A percentile compares a stretch with the other conserved stretches of the same genome.
phyloP scores from a whole-genome alignment of 805 yeast species.

The Wickerhamiella kazuoi region DNA sequence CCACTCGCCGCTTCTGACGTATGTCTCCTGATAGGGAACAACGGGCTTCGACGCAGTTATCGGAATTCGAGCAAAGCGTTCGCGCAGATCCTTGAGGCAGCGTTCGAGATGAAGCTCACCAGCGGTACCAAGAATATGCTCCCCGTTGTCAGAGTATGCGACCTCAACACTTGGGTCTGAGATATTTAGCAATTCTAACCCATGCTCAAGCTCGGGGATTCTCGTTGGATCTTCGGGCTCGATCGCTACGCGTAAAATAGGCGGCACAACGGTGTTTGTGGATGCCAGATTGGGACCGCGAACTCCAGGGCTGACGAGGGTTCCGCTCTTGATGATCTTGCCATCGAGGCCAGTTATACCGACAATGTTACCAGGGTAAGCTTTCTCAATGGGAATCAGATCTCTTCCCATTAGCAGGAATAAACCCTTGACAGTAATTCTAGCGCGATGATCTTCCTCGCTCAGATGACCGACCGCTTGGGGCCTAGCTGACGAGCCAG shows the following conservation, averaged over 20 bases:
- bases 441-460: slow-evolving; percentile 25
- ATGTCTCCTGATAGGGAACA: slow-evolving; percentile 85
- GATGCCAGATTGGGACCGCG: slow-evolving; percentile 65
- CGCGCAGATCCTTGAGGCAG: slow-evolving; percentile 76
- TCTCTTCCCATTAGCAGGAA: slow-evolving; percentile 88
- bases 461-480: background rate
- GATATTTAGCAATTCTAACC: slow-evolving; percentile 57
- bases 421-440: slow-evolving; percentile 46
- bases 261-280: slow-evolving; percentile 57
- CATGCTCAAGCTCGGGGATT: slow-evolving; percentile 56
- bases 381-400: slow-evolving; percentile 52
- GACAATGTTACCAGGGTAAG: slow-evolving; percentile 89
- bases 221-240: slow-evolving; percentile 82
- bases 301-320: slow-evolving; percentile 41
- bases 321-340: slow-evolving; percentile 69
- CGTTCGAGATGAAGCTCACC: slow-evolving; percentile 94
- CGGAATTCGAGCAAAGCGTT: slow-evolving; percentile 82
- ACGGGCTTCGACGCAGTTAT: slow-evolving; percentile 78
- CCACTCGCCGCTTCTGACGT: slow-evolving; percentile 34
- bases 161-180: slow-evolving; percentile 94
- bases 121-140: slow-evolving; percentile 82
- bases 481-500: background rate
- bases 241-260: slow-evolving; percentile 87
- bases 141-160: slow-evolving; percentile 76
- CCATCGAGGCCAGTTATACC: slow-evolving; percentile 87